Base-by-base conservation (phyloP, 148 eudicot species). In the Rhododendron simsii region DNA sequence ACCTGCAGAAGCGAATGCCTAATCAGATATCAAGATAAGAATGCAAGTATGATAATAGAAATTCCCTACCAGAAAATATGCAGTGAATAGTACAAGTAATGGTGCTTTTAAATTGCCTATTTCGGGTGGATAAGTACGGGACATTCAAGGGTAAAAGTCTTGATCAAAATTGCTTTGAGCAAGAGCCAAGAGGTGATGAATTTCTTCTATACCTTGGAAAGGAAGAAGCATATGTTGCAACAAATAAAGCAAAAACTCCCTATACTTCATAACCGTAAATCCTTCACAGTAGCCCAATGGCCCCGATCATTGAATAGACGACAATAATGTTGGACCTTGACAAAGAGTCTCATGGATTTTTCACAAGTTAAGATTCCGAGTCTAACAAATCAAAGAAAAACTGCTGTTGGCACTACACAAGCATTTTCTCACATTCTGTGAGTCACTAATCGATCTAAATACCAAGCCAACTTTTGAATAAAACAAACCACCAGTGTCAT, bases 1-100 rank as follows among this genome's bases (percentile, higher is more conserved):
- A 95, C 98, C 99, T 98, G 92, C 86, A 84, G 73, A 87, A 81
- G 59, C 51, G 69, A 75, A 89, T 63, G 44, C 79, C 47, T 23
- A 23, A 18, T 53, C 63, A 79, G 78, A 47, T 50, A 28, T 37
- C 41, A 75, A 50, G 65, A n/a, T 37, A 53, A 82, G 75, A 23
- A 16, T 18, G 28, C 28, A 57, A 48, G 82, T 28, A 28, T 39
- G 48, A 55, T 18, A 30, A 51, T 2, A 53, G 65, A 37, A 81
- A 37, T 33, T 2, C 20, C 44, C 7, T 23, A 1, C 18, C 14
- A 47, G 14, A 30, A 79, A 53, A 53, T 3, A 53, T 26, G 35
- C 57, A 81, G 44, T 11, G 33, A 14, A 80, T 20, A 77, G 65
- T 26, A 30, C 84, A 35, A 47, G 44, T 20, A 82, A 37, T 5